Evolutionary conservation across 2,329 filamentous ascomycete species (phyloP).

Genomic region (Nigrospora sphaerica): DNA sequence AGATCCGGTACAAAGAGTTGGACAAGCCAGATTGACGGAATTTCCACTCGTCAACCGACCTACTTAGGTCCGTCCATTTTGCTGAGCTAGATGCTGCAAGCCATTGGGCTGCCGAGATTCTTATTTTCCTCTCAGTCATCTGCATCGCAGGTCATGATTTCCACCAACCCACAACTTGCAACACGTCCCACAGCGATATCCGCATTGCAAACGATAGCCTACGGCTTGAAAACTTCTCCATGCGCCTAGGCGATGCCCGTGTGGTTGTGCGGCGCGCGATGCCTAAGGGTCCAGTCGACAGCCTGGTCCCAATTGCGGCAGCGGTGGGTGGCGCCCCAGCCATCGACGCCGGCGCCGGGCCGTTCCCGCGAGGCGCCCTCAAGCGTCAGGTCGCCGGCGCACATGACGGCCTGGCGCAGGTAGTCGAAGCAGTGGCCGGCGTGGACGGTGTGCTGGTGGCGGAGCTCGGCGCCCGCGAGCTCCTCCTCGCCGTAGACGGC

Average conservation of each 20-base stretch:
- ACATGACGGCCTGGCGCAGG: slow-evolving; percentile 16
- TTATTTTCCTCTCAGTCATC: too few species aligned
- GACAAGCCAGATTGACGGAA: too few species aligned
- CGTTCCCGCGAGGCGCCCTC: slow-evolving; percentile 7
- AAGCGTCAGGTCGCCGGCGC: slow-evolving; percentile 13
- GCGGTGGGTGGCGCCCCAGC: not conserved
- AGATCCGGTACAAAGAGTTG: too few species aligned
- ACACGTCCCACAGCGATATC: too few species aligned
- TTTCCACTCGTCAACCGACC: too few species aligned
- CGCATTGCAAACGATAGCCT: too few species aligned
- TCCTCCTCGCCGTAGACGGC: not conserved
- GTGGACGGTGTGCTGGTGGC: slow-evolving; percentile 17
- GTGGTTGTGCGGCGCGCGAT: not conserved
- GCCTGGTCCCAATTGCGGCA: not conserved
- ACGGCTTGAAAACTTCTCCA: too few species aligned
- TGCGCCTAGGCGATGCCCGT: not conserved
- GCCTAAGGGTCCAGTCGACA: not conserved
- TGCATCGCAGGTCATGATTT: too few species aligned
- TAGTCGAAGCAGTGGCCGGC: slow-evolving; percentile 15
- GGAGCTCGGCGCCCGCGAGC: not conserved
- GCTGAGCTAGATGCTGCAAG: too few species aligned
- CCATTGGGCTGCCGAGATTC: too few species aligned
- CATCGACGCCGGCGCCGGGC: not conserved
- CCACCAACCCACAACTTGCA: too few species aligned
- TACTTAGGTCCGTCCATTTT: too few species aligned